A percentile compares a stretch with the other conserved stretches of the same genome.
phyloP scores from a whole-genome alignment of 345 rosid species.

The Acer campestre region DNA sequence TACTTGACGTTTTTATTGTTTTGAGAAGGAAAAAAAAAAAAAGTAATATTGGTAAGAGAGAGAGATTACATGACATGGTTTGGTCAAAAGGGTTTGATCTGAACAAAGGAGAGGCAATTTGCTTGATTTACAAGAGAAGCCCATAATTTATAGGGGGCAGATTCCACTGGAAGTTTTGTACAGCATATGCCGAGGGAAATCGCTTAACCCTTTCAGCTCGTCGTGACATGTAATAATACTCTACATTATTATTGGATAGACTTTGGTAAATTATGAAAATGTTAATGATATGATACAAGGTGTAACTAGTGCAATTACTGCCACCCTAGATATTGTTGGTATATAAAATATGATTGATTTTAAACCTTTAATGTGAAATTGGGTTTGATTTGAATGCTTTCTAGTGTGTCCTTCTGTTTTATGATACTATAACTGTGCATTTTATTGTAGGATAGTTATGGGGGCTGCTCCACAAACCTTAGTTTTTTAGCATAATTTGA shows the following conservation, averaged over 20 bases:
- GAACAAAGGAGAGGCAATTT: background rate
- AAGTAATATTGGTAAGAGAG: conserved; percentile 26
- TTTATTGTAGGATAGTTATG: no score
- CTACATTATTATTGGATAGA: conserved; percentile 17
- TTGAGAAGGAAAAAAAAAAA: conserved; percentile 26
- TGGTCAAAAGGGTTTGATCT: conserved; percentile 43
- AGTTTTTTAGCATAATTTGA: no score
- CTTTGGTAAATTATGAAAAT: conserved; percentile 2
- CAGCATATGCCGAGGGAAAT: conserved; percentile 31
- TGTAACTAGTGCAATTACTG: background rate
- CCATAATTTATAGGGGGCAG: conserved; percentile 18
- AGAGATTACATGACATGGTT: conserved; percentile 52
- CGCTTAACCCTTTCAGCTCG: conserved; percentile 46
- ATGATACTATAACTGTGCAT: no score
- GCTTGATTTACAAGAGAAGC: conserved; percentile 18
- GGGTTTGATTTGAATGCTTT: conserved; percentile 8
- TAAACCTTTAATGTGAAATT: background rate
- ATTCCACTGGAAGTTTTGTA: conserved; percentile 26
- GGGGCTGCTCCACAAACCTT: no score
- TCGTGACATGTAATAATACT: conserved; percentile 57
- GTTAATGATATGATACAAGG: background rate
- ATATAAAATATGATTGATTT: conserved; percentile 20
- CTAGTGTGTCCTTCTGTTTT: no score
- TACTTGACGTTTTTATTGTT: conserved; percentile 37
- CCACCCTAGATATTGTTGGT: conserved; percentile 8